Conservation (phyloP, 2,329 filamentous ascomycete genomes). For the Ilyonectria robusta region DNA sequence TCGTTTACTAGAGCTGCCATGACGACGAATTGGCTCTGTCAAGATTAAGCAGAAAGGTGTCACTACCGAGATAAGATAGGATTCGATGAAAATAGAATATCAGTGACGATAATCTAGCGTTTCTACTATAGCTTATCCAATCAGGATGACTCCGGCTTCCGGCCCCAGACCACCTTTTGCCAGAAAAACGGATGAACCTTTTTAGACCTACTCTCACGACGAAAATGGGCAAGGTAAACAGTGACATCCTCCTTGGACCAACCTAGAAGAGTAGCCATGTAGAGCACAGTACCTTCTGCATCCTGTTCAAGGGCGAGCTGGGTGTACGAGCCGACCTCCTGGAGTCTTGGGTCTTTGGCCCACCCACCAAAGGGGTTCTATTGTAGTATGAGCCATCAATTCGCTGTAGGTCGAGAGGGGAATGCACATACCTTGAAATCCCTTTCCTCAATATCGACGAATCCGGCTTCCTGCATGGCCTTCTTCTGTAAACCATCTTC, state of each 20-base stretch:
- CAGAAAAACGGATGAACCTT: conserved; percentile 15
- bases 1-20: too few species aligned
- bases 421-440: conserved; percentile 16
- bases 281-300: conserved; percentile 13
- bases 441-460: conserved; percentile 25
- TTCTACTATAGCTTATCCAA: too few species aligned
- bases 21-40: too few species aligned
- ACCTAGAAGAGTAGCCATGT: conserved; percentile 17
- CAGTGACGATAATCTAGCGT: neutral
- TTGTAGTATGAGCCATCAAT: neutral
- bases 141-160: conserved; percentile 7
- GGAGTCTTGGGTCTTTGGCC: neutral
- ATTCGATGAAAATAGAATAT: too few species aligned
- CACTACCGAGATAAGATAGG: too few species aligned
- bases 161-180: conserved; percentile 28
- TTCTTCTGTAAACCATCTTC: conserved; percentile 21
- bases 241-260: conserved; percentile 20
- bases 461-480: conserved; percentile 26
- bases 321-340: neutral
- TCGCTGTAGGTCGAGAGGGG: neutral
- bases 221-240: conserved; percentile 23
- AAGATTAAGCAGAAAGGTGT: too few species aligned
- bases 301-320: conserved; percentile 3
- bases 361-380: conserved; percentile 1
- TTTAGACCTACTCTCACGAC: conserved; percentile 22